These are phyloP conservation scores for Talaromyces islandicus DNA, from an alignment of 2,329 filamentous ascomycete genomes.

Conservation along the genomic window DNA sequence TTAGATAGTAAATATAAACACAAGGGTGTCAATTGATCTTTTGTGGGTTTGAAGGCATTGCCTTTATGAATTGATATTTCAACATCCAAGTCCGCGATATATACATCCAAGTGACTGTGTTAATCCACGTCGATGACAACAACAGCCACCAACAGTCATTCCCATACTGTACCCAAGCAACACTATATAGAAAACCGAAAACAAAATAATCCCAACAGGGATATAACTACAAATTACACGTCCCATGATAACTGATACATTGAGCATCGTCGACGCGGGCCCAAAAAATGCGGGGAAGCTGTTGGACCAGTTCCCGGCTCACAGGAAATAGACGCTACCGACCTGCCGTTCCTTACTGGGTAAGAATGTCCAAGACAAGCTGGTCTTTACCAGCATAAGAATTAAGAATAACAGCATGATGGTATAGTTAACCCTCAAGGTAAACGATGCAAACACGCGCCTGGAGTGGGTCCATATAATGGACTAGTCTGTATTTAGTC, in stretches of 20 bases:
- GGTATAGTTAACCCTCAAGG: neutral
- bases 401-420: no score
- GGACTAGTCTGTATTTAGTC: neutral
- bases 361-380: no score
- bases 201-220: neutral
- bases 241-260: neutral
- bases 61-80: no score
- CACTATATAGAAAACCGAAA: neutral
- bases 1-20: neutral
- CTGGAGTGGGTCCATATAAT: neutral
- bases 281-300: slow-evolving; percentile 1
- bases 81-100: no score
- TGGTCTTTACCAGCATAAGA: no score
- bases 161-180: neutral
- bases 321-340: neutral
- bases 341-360: neutral
- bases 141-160: neutral
- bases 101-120: no score
- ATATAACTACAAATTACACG: neutral
- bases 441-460: neutral
- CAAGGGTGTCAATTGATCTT: no score
- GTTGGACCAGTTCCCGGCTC: neutral
- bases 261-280: neutral
- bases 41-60: no score
- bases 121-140: neutral